phyloP scores from a whole-genome alignment of 148 eudicot genomes.

The Chenopodium quinoa region DNA sequence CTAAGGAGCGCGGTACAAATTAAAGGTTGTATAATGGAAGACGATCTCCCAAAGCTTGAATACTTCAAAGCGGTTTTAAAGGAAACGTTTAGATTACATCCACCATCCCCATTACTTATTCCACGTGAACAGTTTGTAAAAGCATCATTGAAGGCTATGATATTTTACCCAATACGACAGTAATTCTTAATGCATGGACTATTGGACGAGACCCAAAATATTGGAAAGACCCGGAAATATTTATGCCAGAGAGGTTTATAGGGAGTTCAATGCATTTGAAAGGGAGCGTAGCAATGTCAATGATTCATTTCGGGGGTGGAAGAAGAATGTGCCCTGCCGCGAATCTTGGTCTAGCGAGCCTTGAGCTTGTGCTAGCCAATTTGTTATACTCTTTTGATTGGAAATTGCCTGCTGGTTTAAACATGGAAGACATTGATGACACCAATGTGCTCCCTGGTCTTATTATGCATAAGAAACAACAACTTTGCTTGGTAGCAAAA shows the following conservation, averaged over 20 bases:
- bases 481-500: conserved; percentile 8
- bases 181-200: conserved; percentile 27
- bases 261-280: conserved; percentile 25
- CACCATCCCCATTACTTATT: conserved; percentile 31
- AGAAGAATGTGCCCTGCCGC: conserved; percentile 43
- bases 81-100: conserved; percentile 35
- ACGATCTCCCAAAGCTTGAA: conserved; percentile 14
- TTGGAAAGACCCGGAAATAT: conserved; percentile 31
- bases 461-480: conserved; percentile 34
- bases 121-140: conserved; percentile 25
- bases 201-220: conserved; percentile 32
- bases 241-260: conserved; percentile 30
- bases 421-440: conserved; percentile 28
- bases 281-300: conserved; percentile 23
- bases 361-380: conserved; percentile 34
- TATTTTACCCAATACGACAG: conserved; percentile 23
- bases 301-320: conserved; percentile 39
- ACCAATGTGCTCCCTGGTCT: conserved; percentile 31
- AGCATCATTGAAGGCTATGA: conserved; percentile 29
- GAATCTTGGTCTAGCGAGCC: conserved; percentile 25
- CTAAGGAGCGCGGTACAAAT: not conserved
- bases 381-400: conserved; percentile 39
- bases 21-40: conserved; percentile 16
- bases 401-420: conserved; percentile 31
- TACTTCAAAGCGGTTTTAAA: conserved; percentile 35